Evolutionary conservation across 2,329 filamentous ascomycete species (phyloP).

Genomic region (Beauveria caledonica): DNA sequence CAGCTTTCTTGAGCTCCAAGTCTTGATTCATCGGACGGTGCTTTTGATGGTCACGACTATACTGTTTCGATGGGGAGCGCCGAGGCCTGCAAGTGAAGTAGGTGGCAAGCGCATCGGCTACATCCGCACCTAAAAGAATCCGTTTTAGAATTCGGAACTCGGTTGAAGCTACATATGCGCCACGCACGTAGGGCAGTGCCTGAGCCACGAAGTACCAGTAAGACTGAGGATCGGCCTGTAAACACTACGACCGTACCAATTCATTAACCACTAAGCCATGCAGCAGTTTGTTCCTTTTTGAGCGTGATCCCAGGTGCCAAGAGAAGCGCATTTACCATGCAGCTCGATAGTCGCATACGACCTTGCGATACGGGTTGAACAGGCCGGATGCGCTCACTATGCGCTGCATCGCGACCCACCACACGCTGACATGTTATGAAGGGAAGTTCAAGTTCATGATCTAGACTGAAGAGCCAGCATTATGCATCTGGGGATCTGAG

Average conservation of each 20-base stretch:
- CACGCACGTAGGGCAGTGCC: not conserved
- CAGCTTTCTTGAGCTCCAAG: not conserved
- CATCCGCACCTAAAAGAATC: not conserved
- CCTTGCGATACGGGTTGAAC: not conserved
- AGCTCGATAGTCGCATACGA: not conserved
- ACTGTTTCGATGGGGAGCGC: not conserved
- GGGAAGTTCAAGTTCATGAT: not conserved
- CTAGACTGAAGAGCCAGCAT: not conserved
- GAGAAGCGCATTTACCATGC: not conserved
- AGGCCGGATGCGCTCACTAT: not conserved
- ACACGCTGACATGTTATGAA: too few species aligned
- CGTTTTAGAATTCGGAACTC: not conserved
- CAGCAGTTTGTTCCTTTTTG: too few species aligned
- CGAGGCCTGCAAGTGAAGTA: not conserved
- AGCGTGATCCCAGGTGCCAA: not conserved
- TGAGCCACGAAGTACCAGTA: not conserved
- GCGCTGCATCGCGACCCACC: not conserved
- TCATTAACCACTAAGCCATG: not conserved
- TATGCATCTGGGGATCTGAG: not conserved
- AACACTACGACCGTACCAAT: not conserved
- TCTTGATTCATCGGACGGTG: not conserved
- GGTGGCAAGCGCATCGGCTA: too few species aligned
- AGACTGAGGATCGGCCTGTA: not conserved
- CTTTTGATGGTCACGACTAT: not conserved
- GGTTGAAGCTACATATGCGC: not conserved